Conservation (phyloP, 2,329 filamentous ascomycete genomes). For the Beauveria asiatica region DNA sequence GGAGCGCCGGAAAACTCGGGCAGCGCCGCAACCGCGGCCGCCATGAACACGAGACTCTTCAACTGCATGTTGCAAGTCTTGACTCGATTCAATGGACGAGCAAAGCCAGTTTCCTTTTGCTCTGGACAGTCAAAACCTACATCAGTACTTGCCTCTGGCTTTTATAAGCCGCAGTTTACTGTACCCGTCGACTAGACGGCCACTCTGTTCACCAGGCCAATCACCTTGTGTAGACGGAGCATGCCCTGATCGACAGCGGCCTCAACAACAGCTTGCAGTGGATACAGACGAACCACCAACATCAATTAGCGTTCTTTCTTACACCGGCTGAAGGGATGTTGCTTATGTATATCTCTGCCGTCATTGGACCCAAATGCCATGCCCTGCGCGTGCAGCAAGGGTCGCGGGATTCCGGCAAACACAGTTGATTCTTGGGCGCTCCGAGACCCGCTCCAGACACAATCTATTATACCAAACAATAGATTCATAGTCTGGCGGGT, state of each 20-base stretch:
- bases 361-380: not conserved
- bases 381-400: not conserved
- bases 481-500: not conserved
- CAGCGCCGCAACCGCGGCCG: not conserved
- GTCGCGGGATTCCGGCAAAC: not conserved
- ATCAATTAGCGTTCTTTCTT: not conserved
- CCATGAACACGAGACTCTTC: not conserved
- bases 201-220: not conserved
- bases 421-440: not conserved
- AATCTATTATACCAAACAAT: not conserved
- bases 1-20: not conserved
- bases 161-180: not conserved
- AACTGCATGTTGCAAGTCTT: slow-evolving; percentile 2
- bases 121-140: not conserved
- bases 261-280: not conserved
- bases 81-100: no score
- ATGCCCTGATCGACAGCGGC: not conserved
- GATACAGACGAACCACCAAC: not conserved
- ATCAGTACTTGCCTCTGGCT: not conserved
- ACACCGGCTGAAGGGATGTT: not conserved
- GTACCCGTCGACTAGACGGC: not conserved
- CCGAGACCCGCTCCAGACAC: not conserved
- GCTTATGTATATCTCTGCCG: not conserved
- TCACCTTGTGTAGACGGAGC: not conserved
- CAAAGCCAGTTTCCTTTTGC: no score